A percentile compares a stretch with the other conserved stretches of the same genome.
Evolutionary conservation across 2,329 filamentous ascomycete species (phyloP).

Genomic region (Alternaria postmessia): DNA sequence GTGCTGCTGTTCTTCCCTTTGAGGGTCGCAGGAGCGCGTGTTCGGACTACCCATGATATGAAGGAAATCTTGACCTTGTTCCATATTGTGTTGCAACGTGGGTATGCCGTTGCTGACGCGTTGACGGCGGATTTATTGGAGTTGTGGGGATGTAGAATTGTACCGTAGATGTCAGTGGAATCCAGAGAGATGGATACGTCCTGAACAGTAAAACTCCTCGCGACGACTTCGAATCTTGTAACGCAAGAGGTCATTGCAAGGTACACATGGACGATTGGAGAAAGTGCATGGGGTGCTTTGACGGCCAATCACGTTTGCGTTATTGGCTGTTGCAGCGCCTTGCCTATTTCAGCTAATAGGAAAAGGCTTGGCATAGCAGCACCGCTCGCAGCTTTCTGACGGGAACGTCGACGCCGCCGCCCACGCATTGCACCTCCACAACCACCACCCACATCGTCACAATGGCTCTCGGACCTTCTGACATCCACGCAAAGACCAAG

Average conservation of each 20-base stretch:
- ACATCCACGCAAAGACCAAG: conserved; percentile 38
- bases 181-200: not conserved
- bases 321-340: not conserved
- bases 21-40: conserved; percentile 38
- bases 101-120: conserved; percentile 30
- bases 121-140: conserved; percentile 23
- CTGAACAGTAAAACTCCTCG: not conserved
- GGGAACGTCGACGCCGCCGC: conserved; percentile 26
- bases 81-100: conserved; percentile 16
- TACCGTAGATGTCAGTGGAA: not conserved
- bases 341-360: conserved; percentile 1
- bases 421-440: conserved; percentile 29
- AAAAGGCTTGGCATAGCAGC: conserved; percentile 21
- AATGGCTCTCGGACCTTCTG: conserved; percentile 44
- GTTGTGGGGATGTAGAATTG: conserved; percentile 18
- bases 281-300: not conserved
- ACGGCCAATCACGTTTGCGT: not conserved
- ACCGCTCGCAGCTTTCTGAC: conserved; percentile 24
- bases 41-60: conserved; percentile 12
- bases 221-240: not conserved
- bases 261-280: too few relatives aligned
- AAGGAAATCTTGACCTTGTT: conserved; percentile 23
- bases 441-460: conserved; percentile 27
- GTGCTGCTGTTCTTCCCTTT: conserved; percentile 38
- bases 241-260: not conserved